These are phyloP conservation scores for Sugiyamaella qingdaonensis DNA, from an alignment of 805 yeast genomes.

Conservation along the genomic window DNA sequence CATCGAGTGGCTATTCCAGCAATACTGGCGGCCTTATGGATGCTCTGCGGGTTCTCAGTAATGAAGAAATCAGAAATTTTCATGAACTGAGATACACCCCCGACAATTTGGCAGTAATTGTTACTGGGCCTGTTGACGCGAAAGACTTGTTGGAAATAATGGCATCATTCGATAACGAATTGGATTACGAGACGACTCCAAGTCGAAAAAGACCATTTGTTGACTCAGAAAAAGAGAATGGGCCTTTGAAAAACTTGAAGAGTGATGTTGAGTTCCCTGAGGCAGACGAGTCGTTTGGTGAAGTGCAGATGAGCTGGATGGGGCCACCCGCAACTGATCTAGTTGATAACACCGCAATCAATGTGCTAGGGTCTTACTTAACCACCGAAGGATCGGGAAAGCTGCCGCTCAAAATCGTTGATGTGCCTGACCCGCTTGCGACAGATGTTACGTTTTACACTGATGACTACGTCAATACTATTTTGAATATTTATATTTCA, in stretches of 20 bases:
- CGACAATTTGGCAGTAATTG: constrained; percentile 74
- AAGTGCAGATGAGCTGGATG: constrained; percentile 67
- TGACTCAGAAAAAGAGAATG: constrained; percentile 49
- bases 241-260: constrained; percentile 38
- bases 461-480: constrained; percentile 65
- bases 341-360: constrained; percentile 61
- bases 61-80: constrained; percentile 69
- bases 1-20: constrained; percentile 75
- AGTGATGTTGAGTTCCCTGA: constrained; percentile 78
- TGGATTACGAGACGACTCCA: constrained; percentile 38
- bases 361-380: constrained; percentile 66
- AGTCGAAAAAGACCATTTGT: constrained; percentile 67
- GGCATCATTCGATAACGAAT: constrained; percentile 54
- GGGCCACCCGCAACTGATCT: constrained; percentile 63
- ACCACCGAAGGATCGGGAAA: constrained; percentile 75
- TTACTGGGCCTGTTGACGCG: constrained; percentile 84
- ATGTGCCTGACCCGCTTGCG: constrained; percentile 76
- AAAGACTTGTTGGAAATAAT: constrained; percentile 60
- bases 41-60: constrained; percentile 68
- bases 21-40: constrained; percentile 91
- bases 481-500: constrained; percentile 49
- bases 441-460: constrained; percentile 65
- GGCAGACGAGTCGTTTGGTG: constrained; percentile 79
- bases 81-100: constrained; percentile 73
- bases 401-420: constrained; percentile 67